Conservation (phyloP, 192 early-diverging fungal species). For the Backusella circina region DNA sequence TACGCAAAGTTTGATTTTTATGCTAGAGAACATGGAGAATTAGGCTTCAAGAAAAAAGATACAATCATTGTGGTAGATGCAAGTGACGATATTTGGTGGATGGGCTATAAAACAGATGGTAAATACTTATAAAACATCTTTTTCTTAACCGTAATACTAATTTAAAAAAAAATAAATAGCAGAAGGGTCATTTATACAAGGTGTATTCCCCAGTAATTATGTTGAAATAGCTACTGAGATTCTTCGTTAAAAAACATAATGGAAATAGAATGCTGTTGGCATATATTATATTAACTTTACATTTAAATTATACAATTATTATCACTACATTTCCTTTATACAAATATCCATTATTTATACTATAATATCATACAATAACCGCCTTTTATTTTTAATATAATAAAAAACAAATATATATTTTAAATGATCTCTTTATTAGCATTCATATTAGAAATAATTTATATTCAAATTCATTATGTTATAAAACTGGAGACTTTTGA, state of each 20-base stretch:
- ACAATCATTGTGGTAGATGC: conserved; percentile 72
- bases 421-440: background rate
- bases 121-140: background rate
- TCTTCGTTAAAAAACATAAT: background rate
- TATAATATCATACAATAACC: background rate
- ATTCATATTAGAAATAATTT: background rate
- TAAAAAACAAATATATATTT: background rate
- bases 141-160: background rate
- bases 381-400: background rate
- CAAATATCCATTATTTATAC: background rate
- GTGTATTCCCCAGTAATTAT: conserved; percentile 79
- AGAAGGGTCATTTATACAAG: conserved; percentile 48
- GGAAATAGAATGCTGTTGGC: background rate
- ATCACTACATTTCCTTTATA: background rate
- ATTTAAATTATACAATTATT: background rate
- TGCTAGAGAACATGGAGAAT: conserved; percentile 71
- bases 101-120: conserved; percentile 65
- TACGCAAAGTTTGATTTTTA: conserved; percentile 73
- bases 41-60: conserved; percentile 66
- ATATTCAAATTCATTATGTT: too few species aligned
- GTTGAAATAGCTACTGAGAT: conserved; percentile 35
- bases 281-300: background rate
- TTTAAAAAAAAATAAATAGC: conserved; percentile 13
- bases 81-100: conserved; percentile 83
- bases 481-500: too few species aligned